Evolutionary conservation across 371 early-diverging fungal genomes (phyloP).

Genomic region (Rhizopus sp.): DNA sequence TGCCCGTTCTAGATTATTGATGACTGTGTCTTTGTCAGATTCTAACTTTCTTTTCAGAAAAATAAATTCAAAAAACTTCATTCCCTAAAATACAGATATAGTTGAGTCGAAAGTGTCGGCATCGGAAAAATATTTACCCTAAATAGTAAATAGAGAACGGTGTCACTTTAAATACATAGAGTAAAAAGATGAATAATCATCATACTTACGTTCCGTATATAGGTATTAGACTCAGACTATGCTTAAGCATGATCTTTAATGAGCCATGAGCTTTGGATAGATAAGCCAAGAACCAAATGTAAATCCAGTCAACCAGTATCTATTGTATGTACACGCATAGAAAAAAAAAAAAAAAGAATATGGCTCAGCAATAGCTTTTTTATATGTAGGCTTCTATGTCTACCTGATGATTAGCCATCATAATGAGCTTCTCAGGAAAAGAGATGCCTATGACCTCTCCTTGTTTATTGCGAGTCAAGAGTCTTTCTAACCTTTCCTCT

Average conservation of each 20-base stretch:
- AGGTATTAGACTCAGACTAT: conserved; percentile 74
- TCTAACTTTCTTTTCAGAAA: conserved; percentile 82
- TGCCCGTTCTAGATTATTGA: conserved; percentile 38
- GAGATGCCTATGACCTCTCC: conserved; percentile 39
- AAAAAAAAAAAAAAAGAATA: neutral
- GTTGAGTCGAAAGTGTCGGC: neutral
- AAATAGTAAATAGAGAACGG: conserved; percentile 4
- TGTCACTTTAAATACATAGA: neutral
- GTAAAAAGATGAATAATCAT: neutral
- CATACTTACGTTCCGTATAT: conserved; percentile 76
- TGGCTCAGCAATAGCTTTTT: neutral
- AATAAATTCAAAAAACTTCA: conserved; percentile 87
- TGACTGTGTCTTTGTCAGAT: conserved; percentile 65
- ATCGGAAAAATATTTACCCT: conserved; percentile 25
- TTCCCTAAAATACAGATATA: conserved; percentile 59
- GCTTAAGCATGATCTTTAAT: conserved; percentile 85
- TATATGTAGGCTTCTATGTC: neutral
- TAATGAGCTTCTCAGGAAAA: conserved; percentile 50
- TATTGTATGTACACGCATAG: conserved; percentile 10
- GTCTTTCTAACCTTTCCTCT: conserved; percentile 18
- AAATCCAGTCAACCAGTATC: conserved; percentile 92
- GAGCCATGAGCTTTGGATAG: conserved; percentile 69
- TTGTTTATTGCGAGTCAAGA: conserved; percentile 29
- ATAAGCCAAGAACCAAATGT: conserved; percentile 78
- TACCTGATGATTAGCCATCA: conserved; percentile 85